Evolutionary conservation across 108 stramenopile species (phyloP), one percentile per base, ranked within the genome.

Genomic region (Epithemia pelagica): DNA sequence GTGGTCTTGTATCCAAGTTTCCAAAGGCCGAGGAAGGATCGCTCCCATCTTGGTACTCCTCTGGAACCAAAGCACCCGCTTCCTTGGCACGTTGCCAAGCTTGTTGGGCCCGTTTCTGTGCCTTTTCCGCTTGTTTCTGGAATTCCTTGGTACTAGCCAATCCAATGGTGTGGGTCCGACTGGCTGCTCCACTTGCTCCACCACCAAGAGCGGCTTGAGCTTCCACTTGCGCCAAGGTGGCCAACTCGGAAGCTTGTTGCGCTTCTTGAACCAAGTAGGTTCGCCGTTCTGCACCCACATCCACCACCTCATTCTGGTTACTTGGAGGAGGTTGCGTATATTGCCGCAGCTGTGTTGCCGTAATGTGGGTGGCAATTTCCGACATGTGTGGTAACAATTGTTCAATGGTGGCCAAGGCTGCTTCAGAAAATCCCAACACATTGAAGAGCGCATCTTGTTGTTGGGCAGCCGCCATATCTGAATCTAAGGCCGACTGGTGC

Each of bases 61-160:
- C 80, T 28, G 85, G 85, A 2, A 90, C 63, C 27, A 93, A 70
- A 0, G 89, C 92, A 57, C 92, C 92, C 18, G 87, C 89, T 32
- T 82, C 78, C 33, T 71, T 78, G n/a, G 92, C 92, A 26, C 69
- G 62, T 30, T 79, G 67, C 54, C 85, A 53, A 0, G 89, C 87
- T 56, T 68, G 60, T 20, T 78, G 73, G 7, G 92, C 92, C 7
- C 73, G 76, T 66, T 82, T 85, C 27, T 78, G 63, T 21, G 89
- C 87, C 54, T 82, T 83, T 52, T 87, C 78, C 54, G 78, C 78
- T 21, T 64, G 28, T 54, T 92, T 92, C 65, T 79, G 72, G 1
- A 77, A 66, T 28, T 81, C 66, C 51, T 67, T 69, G 25, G 88
- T 85, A 66, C 81, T 85, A 37, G 69, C 61, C 2, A 83, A 69